Percentiles rank a stretch among this genome's conserved stretches.
These are phyloP conservation scores for Colletotrichum scovillei DNA, from an alignment of 2,329 filamentous ascomycete genomes.

Conservation along the genomic window DNA sequence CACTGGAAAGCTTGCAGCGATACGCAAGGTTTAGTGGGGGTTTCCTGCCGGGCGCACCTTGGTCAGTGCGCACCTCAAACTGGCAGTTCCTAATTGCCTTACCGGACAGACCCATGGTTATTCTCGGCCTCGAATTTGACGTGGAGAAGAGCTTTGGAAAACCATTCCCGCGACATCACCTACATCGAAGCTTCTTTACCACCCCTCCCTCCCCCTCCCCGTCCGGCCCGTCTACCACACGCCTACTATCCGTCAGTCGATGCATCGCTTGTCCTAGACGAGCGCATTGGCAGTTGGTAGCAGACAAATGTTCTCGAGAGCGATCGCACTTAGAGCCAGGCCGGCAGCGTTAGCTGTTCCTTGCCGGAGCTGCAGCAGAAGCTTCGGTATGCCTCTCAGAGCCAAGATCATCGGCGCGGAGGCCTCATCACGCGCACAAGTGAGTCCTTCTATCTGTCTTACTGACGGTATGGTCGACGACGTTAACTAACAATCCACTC, in stretches of 20 bases:
- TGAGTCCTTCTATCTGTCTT: background rate
- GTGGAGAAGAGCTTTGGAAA: conserved; percentile 43
- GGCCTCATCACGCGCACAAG: conserved; percentile 34
- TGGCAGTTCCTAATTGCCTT: conserved; percentile 22
- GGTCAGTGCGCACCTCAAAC: background rate
- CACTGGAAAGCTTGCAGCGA: conserved; percentile 18
- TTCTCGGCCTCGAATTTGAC: conserved; percentile 43
- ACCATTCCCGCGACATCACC: conserved; percentile 43
- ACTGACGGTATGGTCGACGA: background rate
- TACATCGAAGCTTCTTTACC: conserved; percentile 1
- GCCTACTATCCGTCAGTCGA: conserved; percentile 41
- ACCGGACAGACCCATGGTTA: conserved; percentile 30
- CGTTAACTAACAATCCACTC: background rate
- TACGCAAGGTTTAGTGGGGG: conserved; percentile 6
- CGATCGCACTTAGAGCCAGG: conserved; percentile 65
- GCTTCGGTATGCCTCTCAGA: conserved; percentile 79
- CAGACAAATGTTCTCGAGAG: conserved; percentile 67
- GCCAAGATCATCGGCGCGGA: conserved; percentile 72
- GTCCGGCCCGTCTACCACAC: conserved; percentile 25
- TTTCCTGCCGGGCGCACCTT: background rate
- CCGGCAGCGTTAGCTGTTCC: conserved; percentile 58
- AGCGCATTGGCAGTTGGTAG: conserved; percentile 49
- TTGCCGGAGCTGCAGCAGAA: conserved; percentile 54
- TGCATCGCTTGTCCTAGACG: conserved; percentile 43
- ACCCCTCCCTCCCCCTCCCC: background rate